Evolutionary conservation across 352 stramenopile genomes (phyloP).

Genomic region (Globisporangium cylindrosporum): DNA sequence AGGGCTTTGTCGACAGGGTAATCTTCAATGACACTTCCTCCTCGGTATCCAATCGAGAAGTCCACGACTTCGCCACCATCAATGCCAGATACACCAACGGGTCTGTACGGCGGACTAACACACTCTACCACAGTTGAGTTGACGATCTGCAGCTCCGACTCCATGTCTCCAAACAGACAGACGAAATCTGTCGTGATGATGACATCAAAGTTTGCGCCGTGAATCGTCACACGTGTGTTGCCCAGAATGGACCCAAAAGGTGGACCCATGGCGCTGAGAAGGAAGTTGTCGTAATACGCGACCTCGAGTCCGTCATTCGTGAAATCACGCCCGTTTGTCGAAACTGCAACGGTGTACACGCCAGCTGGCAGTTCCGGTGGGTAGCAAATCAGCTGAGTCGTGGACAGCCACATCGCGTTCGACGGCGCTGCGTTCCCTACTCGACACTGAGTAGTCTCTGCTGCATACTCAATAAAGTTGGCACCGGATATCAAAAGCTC

Average conservation of each 20-base stretch:
- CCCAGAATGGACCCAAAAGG: conserved; percentile 42
- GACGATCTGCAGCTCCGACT: conserved; percentile 19
- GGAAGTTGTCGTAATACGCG: conserved; percentile 37
- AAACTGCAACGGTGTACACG: conserved; percentile 40
- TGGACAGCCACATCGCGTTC: conserved; percentile 28
- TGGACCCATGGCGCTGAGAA: conserved; percentile 33
- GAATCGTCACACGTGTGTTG: conserved; percentile 33
- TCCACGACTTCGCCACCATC: conserved; percentile 5
- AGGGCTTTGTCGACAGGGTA: background rate
- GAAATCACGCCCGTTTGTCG: conserved; percentile 45
- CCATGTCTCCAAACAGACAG: conserved; percentile 32
- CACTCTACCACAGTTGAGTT: conserved; percentile 27
- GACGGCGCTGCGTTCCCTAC: conserved; percentile 20
- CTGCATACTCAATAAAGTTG: conserved; percentile 27
- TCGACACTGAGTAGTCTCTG: conserved; percentile 26
- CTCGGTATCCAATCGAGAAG: conserved; percentile 20
- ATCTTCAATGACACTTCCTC: background rate
- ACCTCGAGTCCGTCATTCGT: conserved; percentile 36
- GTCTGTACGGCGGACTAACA: conserved; percentile 15
- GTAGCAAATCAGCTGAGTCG: conserved; percentile 31
- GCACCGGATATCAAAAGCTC: conserved; percentile 25
- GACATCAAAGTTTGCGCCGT: conserved; percentile 20
- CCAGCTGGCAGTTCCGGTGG: conserved; percentile 31
- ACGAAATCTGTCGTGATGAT: conserved; percentile 22
- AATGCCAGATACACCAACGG: background rate